phyloP scores from a whole-genome alignment of 768 basidiomycete genomes.

The Amanita fuliginea region DNA sequence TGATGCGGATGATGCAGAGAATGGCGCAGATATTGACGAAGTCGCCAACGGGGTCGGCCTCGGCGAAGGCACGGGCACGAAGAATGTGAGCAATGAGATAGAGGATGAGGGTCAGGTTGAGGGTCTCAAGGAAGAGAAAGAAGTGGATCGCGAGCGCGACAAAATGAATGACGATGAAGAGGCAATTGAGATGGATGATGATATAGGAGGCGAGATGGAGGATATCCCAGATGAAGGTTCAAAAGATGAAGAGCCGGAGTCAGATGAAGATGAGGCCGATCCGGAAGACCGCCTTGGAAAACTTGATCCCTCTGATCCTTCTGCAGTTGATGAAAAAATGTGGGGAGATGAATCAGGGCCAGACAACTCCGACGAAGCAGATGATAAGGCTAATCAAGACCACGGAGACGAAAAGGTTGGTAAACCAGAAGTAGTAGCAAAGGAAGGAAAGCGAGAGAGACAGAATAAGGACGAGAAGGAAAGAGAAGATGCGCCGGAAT shows the following conservation, averaged over 20 bases:
- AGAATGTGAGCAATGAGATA: conserved; percentile 91
- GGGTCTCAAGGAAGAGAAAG: conserved; percentile 66
- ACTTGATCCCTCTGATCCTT: conserved; percentile 73
- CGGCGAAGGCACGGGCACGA: conserved; percentile 74
- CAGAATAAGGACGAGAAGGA: conserved; percentile 18
- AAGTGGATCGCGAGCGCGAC: conserved; percentile 31
- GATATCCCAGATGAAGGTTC: conserved; percentile 64
- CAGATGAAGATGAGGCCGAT: conserved; percentile 43
- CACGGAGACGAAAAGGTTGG: conserved; percentile 38
- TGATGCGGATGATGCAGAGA: conserved; percentile 48
- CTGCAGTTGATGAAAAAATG: conserved; percentile 88
- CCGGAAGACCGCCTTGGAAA: conserved; percentile 80
- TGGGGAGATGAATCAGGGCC: conserved; percentile 81
- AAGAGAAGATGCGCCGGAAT: conserved; percentile 9
- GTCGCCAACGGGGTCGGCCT: conserved; percentile 71
- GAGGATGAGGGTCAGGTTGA: conserved; percentile 96
- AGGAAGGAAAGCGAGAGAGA: conserved; percentile 44
- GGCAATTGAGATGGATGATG: conserved; percentile 85
- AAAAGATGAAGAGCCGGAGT: conserved; percentile 37
- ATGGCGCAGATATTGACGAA: conserved; percentile 36
- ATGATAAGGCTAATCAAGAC: conserved; percentile 52
- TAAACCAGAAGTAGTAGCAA: conserved; percentile 66
- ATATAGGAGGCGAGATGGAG: conserved; percentile 81
- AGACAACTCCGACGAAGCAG: conserved; percentile 35
- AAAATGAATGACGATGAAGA: conserved; percentile 50